A percentile compares a stretch with the other conserved stretches of the same genome.
Conservation (phyloP, 2,329 filamentous ascomycete species). For the Lachnellula suecica region DNA sequence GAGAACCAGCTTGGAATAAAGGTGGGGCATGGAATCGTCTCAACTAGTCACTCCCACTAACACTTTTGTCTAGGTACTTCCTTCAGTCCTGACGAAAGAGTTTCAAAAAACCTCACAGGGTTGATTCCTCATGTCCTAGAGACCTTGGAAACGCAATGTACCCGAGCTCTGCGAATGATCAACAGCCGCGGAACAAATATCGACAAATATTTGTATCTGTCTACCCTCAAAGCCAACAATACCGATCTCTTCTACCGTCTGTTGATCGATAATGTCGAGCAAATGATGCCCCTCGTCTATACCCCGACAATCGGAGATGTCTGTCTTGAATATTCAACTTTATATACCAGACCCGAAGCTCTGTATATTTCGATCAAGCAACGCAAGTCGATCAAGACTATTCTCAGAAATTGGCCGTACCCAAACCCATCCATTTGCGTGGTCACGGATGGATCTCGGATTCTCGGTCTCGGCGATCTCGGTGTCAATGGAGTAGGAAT, state of each 20-base stretch:
- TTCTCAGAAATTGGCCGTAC: conserved; percentile 92
- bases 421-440: conserved; percentile 90
- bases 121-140: conserved; percentile 65
- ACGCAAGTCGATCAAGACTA: conserved; percentile 82
- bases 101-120: conserved; percentile 64
- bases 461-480: conserved; percentile 87
- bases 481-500: conserved; percentile 98
- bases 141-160: conserved; percentile 58
- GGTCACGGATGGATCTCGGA: conserved; percentile 93
- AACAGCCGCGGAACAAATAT: conserved; percentile 66
- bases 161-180: conserved; percentile 73
- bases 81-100: conserved; percentile 63
- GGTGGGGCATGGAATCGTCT: conserved; percentile 39
- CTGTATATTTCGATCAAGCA: conserved; percentile 97
- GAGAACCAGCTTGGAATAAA: conserved; percentile 65
- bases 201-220: conserved; percentile 84
- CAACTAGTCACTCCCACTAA: conserved; percentile 11
- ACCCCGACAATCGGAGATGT: conserved; percentile 93
- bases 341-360: conserved; percentile 93
- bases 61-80: conserved; percentile 50
- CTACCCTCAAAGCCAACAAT: conserved; percentile 72
- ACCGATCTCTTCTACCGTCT: conserved; percentile 81
- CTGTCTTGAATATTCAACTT: conserved; percentile 91
- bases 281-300: conserved; percentile 82
- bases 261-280: conserved; percentile 73